Base-by-base conservation (phyloP, 192 early-diverging fungal genomes). In the Thamnidium elegans region DNA sequence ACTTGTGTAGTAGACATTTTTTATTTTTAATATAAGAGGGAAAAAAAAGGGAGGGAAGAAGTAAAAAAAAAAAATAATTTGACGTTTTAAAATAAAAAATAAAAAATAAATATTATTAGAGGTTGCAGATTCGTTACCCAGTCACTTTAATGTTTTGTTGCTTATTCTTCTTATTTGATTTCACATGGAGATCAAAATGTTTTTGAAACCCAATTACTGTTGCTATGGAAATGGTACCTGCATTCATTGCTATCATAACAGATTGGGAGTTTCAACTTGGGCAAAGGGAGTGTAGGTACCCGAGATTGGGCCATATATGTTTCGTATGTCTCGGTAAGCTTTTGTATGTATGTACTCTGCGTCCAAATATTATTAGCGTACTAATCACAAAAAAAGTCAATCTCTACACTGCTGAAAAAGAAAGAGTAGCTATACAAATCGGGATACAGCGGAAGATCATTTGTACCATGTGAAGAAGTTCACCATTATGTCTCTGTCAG, bases 1-100 rank as follows among this genome's bases (percentile, higher is more conserved):
- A 47, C 65, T 53, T 67, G 56, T 43, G 52, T 39, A 32, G 71
- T 72, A 51, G 71, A 73, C 71, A 73, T 73, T 30, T 56, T 1
- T 19, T 34, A 32, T 51, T 62, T 68, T 62, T 65, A 39, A 32
- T 47, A 62, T n/a, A 32, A 32, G 36, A n/a, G n/a, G n/a, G n/a
- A n/a, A n/a, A n/a, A n/a, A 58, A 30, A 19, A 45, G 45, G 23
- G 14, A 43, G 15, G 56, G 19, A 63, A n/a, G n/a, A n/a, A n/a
- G n/a, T n/a, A 4, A 6, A 50, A 46, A 39, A 65, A 39, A 23
- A 54, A 7, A 4, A 19, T 4, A 20, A 2, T 4, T 39, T 42
- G 39, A 43, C 26, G 34, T 21, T 32, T 11, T 21, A 55, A 39
- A 39, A 21, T 20, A 59, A 59, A 48, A 48, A 34, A 66, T 17